Conservation (phyloP, 805 yeast genomes). For the Candida xiaguanensis region DNA sequence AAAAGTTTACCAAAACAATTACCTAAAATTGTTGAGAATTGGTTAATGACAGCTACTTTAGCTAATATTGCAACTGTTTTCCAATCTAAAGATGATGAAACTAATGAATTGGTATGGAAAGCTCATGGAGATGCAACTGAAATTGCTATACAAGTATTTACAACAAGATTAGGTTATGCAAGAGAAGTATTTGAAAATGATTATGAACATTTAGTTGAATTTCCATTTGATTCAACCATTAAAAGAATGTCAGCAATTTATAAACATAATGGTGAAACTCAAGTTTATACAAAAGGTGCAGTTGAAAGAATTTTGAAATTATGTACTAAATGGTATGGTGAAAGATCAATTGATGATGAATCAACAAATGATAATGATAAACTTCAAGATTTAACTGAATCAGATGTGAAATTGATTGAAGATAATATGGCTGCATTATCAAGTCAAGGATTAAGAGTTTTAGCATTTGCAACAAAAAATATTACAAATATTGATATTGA, state of each 20-base stretch:
- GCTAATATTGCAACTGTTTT: conserved; percentile 40
- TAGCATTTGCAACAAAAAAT: conserved; percentile 59
- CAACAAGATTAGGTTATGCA: conserved; percentile 51
- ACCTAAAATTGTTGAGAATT: conserved; percentile 19
- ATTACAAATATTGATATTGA: conserved; percentile 19
- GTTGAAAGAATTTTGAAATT: conserved; percentile 63
- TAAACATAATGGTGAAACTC: conserved; percentile 15
- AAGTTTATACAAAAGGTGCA: conserved; percentile 64
- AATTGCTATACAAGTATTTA: conserved; percentile 79
- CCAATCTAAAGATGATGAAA: conserved; percentile 23
- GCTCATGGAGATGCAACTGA: conserved; percentile 82
- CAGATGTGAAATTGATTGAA: conserved; percentile 42
- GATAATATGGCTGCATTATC: conserved; percentile 57
- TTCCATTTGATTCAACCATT: conserved; percentile 70
- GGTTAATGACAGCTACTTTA: conserved; percentile 33
- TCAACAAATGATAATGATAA: conserved; percentile 14
- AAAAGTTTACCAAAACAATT: conserved; percentile 19
- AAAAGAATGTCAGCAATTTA: conserved; percentile 71
- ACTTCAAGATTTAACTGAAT: conserved; percentile 32
- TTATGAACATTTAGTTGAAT: conserved; percentile 54
- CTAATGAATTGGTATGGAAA: conserved; percentile 33
- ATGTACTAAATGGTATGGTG: conserved; percentile 52
- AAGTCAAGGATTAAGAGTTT: conserved; percentile 64
- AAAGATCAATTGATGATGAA: conserved; percentile 19
- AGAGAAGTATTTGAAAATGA: conserved; percentile 39